Evolutionary conservation across 169 alveolate genomes (phyloP).

Genomic region (Cryptosporidium ryanae): DNA sequence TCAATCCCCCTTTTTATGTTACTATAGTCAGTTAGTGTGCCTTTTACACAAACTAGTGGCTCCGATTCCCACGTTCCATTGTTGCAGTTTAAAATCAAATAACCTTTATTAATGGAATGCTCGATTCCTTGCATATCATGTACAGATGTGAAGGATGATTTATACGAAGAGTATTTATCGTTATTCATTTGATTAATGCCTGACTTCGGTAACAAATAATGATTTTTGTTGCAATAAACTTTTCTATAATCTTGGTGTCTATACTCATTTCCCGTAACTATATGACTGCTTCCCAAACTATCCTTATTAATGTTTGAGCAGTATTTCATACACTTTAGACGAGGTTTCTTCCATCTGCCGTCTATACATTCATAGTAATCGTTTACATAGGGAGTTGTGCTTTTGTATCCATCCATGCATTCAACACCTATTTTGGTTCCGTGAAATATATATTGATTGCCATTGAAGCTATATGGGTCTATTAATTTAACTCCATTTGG

Average conservation of each 20-base stretch:
- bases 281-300: constrained; percentile 44
- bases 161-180: not conserved
- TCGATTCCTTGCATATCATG: not conserved
- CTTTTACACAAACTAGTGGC: constrained; percentile 70
- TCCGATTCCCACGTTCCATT: constrained; percentile 73
- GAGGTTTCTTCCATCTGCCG: constrained; percentile 45
- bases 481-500: constrained; percentile 10
- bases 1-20: constrained; percentile 52
- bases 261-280: constrained; percentile 53
- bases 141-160: not conserved
- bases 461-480: not conserved
- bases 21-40: constrained; percentile 61
- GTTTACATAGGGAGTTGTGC: constrained; percentile 21
- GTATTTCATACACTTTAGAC: constrained; percentile 34
- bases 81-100: constrained; percentile 28
- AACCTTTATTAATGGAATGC: constrained; percentile 22
- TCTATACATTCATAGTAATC: constrained; percentile 41
- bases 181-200: constrained; percentile 5
- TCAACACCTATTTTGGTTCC: constrained; percentile 29
- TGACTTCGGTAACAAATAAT: constrained; percentile 60
- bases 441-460: not conserved
- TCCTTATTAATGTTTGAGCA: constrained; percentile 15
- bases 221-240: constrained; percentile 46
- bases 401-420: constrained; percentile 27
- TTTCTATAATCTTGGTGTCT: constrained; percentile 60